phyloP scores from a whole-genome alignment of 257 asterid species.

The Salvia hispanica region DNA sequence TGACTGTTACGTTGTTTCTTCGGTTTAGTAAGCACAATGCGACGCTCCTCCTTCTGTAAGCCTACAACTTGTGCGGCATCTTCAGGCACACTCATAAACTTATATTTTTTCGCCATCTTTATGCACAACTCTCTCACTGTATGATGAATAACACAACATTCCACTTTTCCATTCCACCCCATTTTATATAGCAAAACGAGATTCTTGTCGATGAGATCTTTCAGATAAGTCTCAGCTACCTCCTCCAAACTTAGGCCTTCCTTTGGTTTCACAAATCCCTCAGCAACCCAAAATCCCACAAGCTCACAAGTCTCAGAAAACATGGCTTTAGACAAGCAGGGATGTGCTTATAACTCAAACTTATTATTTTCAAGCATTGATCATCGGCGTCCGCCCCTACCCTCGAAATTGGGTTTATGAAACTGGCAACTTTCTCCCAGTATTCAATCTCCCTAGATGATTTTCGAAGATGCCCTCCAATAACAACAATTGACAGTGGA shows the following conservation, averaged over 20 bases:
- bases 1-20: neutral
- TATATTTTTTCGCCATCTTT: neutral
- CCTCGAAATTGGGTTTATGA: neutral
- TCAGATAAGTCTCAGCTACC: neutral
- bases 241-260: neutral
- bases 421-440: neutral
- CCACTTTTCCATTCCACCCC: neutral
- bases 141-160: neutral
- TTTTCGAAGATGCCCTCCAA: too few relatives aligned
- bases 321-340: neutral
- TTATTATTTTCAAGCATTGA: neutral
- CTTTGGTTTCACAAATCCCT: neutral
- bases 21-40: neutral
- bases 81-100: neutral
- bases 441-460: too few relatives aligned
- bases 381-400: neutral
- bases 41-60: too few relatives aligned
- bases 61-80: neutral
- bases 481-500: neutral
- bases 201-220: neutral
- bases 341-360: neutral
- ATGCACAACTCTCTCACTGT: neutral
- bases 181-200: neutral
- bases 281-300: neutral
- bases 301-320: neutral